These are phyloP conservation scores for Rubroboletus satanas DNA, from an alignment of 768 basidiomycete genomes.

Conservation along the genomic window DNA sequence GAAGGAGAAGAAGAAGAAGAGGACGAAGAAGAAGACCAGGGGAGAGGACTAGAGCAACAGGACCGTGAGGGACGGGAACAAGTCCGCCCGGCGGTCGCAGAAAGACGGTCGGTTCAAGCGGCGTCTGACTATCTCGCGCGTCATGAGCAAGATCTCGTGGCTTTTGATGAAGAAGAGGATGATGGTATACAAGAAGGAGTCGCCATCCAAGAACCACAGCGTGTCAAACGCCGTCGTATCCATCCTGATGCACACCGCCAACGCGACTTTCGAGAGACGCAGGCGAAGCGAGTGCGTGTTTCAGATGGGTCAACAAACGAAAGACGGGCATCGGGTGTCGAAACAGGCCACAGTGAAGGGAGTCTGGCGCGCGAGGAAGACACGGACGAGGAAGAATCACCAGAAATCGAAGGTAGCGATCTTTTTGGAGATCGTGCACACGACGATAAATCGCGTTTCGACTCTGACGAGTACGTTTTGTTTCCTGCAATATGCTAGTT, in stretches of 20 bases:
- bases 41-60: not conserved
- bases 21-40: constrained; percentile 5
- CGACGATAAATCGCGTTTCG: not conserved
- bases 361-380: not conserved
- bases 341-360: not conserved
- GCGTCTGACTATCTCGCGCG: not conserved
- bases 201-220: not conserved
- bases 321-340: not conserved
- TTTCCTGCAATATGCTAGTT: not conserved
- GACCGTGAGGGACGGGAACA: not conserved
- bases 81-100: not conserved
- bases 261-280: not conserved
- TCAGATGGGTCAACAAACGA: not conserved
- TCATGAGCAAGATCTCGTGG: not conserved
- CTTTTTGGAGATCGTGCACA: constrained; percentile 21
- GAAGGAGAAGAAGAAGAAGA: not conserved
- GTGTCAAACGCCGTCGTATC: constrained; percentile 15
- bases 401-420: constrained; percentile 15
- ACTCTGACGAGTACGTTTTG: constrained; percentile 11
- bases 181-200: not conserved
- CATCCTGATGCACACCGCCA: constrained; percentile 5
- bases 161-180: constrained; percentile 2
- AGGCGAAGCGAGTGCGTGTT: constrained; percentile 16
- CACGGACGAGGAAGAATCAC: not conserved
- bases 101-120: not conserved